phyloP scores from a whole-genome alignment of 2,329 filamentous ascomycete species.

The Xenosphaeropsis pyriputrescens region DNA sequence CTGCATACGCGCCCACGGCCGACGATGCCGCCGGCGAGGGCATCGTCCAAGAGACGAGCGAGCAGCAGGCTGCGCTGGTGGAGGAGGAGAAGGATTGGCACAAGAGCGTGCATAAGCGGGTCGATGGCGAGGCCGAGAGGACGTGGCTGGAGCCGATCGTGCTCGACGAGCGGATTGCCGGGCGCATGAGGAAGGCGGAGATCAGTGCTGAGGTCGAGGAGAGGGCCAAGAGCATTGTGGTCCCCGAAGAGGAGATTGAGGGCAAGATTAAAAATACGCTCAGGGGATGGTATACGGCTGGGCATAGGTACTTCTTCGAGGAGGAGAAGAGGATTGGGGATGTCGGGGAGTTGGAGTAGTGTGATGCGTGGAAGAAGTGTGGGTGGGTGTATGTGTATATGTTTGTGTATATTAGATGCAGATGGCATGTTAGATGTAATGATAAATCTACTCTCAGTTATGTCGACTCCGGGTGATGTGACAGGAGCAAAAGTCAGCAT shows the following conservation, averaged over 20 bases:
- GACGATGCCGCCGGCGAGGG: neutral
- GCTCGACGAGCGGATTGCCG: constrained; percentile 60
- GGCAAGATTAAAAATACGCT: constrained; percentile 51
- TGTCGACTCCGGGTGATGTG: no score
- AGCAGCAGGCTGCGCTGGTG: constrained; percentile 50
- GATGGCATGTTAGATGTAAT: no score
- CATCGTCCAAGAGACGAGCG: constrained; percentile 22
- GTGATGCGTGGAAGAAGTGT: no score
- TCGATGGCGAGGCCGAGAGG: constrained; percentile 42
- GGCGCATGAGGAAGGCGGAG: constrained; percentile 70
- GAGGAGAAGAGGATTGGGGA: neutral
- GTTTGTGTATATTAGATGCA: no score
- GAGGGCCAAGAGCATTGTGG: constrained; percentile 43
- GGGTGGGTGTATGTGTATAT: no score
- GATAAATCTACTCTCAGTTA: no score
- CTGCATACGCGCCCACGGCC: constrained; percentile 9
- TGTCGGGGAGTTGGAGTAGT: no score
- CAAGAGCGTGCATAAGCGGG: constrained; percentile 54
- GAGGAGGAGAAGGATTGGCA: constrained; percentile 73
- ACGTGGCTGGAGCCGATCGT: constrained; percentile 66
- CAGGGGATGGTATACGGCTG: constrained; percentile 27
- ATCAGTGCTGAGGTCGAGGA: constrained; percentile 55
- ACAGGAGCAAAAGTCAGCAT: no score
- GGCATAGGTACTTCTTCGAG: constrained; percentile 5
- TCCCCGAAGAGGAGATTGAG: constrained; percentile 54